These are phyloP conservation scores for Diaporthe aspalathi DNA, from an alignment of 2,329 filamentous ascomycete species.

Conservation along the genomic window DNA sequence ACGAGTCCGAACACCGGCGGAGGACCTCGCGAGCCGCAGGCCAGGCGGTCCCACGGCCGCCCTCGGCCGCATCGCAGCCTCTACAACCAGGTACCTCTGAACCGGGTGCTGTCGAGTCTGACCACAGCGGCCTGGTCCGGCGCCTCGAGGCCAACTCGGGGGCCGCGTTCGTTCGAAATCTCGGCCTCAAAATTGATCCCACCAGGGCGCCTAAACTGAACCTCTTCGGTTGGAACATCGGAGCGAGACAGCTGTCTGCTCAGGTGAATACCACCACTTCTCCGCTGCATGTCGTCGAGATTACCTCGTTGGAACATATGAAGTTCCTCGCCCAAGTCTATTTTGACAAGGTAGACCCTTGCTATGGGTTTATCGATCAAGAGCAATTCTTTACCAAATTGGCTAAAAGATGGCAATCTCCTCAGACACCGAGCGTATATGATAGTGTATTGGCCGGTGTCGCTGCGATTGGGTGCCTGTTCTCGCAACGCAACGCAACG, in stretches of 20 bases:
- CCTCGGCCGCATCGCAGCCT: not conserved
- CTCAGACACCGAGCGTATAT: slow-evolving; percentile 47
- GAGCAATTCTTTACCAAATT: slow-evolving; percentile 48
- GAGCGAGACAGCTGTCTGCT: slow-evolving; percentile 45
- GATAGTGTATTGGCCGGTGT: slow-evolving; percentile 65
- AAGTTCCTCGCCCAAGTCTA: slow-evolving; percentile 57
- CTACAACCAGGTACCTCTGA: not conserved
- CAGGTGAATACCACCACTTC: slow-evolving; percentile 41
- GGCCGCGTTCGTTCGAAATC: slow-evolving; percentile 64
- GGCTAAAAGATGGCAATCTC: slow-evolving; percentile 49
- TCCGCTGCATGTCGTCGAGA: slow-evolving; percentile 55
- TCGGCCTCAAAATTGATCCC: slow-evolving; percentile 65
- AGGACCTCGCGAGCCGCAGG: slow-evolving; percentile 13
- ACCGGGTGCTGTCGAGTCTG: slow-evolving; percentile 34
- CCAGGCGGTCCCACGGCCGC: slow-evolving; percentile 23
- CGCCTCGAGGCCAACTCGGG: slow-evolving; percentile 68
- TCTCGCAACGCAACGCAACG: slow-evolving; percentile 57
- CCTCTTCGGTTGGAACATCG: slow-evolving; percentile 67
- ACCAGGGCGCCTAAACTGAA: slow-evolving; percentile 63
- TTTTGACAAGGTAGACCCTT: slow-evolving; percentile 63
- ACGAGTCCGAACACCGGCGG: slow-evolving; percentile 46
- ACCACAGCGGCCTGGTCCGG: slow-evolving; percentile 46
- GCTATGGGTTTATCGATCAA: slow-evolving; percentile 62
- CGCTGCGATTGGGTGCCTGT: slow-evolving; percentile 65
- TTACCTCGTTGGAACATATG: slow-evolving; percentile 62